These are phyloP conservation scores for Bacterosira constricta DNA, from an alignment of 108 stramenopile genomes.

Conservation along the genomic window DNA sequence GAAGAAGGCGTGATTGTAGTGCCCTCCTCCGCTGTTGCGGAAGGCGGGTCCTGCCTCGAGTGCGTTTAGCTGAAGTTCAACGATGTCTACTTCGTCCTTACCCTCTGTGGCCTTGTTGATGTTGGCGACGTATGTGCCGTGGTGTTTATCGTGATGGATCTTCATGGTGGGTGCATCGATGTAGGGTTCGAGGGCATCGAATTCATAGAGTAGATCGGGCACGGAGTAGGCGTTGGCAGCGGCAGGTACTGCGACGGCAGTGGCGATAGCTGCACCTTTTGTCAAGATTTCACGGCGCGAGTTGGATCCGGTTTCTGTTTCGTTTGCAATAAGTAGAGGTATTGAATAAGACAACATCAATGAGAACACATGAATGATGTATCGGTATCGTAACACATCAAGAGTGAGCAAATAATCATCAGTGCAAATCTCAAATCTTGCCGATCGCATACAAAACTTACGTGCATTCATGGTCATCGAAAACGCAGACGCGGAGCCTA, in stretches of 20 bases:
- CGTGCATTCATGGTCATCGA: slow-evolving; percentile 73
- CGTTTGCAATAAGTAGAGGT: background rate
- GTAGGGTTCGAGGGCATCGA: slow-evolving; percentile 93
- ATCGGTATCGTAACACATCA: background rate
- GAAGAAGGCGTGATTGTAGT: slow-evolving; percentile 99
- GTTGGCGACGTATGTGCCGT: slow-evolving; percentile 88
- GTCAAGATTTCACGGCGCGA: slow-evolving; percentile 73
- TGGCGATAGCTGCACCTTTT: slow-evolving; percentile 66
- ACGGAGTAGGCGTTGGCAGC: slow-evolving; percentile 81
- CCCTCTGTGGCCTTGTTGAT: slow-evolving; percentile 88
- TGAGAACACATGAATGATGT: slow-evolving; percentile 17
- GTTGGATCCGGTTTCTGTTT: slow-evolving; percentile 40
- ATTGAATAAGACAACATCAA: slow-evolving; percentile 17
- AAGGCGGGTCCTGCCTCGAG: slow-evolving; percentile 87
- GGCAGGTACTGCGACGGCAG: slow-evolving; percentile 55
- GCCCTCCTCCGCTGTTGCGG: slow-evolving; percentile 97
- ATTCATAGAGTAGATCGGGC: slow-evolving; percentile 91
- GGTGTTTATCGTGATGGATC: slow-evolving; percentile 96
- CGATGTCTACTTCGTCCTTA: slow-evolving; percentile 76
- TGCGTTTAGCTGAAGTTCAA: slow-evolving; percentile 83
- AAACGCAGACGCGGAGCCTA: slow-evolving; percentile 59
- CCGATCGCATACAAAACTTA: slow-evolving; percentile 29
- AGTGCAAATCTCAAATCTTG: background rate
- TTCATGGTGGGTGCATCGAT: slow-evolving; percentile 97
- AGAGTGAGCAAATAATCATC: too few relatives aligned